These are phyloP conservation scores for Globisporangium camurandrum DNA, from an alignment of 352 stramenopile genomes.

Conservation along the genomic window DNA sequence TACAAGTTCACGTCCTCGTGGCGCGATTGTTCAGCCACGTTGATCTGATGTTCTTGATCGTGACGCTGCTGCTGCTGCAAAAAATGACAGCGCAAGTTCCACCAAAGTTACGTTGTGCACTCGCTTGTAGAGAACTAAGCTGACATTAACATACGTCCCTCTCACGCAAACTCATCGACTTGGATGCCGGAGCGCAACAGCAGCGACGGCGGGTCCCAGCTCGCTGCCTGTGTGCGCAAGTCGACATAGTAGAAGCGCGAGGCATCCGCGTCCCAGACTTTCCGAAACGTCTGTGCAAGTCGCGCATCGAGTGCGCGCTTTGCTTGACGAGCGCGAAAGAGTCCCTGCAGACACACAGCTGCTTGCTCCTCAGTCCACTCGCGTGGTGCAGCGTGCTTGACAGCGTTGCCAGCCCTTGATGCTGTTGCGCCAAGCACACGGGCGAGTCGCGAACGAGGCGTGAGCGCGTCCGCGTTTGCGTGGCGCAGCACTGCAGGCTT, in stretches of 20 bases:
- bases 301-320: constrained; percentile 26
- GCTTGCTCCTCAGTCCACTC: constrained; percentile 45
- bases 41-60: neutral
- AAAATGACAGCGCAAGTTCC: neutral
- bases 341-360: constrained; percentile 35
- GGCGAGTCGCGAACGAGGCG: constrained; percentile 32
- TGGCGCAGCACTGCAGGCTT: constrained; percentile 48
- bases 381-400: neutral
- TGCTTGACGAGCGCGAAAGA: constrained; percentile 48
- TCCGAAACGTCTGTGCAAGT: constrained; percentile 43
- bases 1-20: too few species aligned
- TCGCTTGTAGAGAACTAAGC: constrained; percentile 78
- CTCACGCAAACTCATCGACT: constrained; percentile 21
- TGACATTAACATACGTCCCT: neutral
- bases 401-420: neutral
- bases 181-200: constrained; percentile 16
- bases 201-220: constrained; percentile 45
- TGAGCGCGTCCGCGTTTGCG: constrained; percentile 33
- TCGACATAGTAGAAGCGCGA: constrained; percentile 71
- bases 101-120: constrained; percentile 25
- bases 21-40: too few species aligned
- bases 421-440: constrained; percentile 16
- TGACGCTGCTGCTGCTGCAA: neutral
- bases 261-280: constrained; percentile 37
- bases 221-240: constrained; percentile 49